Base-by-base conservation (phyloP, 352 stramenopile species). In the Globisporangium solare region DNA sequence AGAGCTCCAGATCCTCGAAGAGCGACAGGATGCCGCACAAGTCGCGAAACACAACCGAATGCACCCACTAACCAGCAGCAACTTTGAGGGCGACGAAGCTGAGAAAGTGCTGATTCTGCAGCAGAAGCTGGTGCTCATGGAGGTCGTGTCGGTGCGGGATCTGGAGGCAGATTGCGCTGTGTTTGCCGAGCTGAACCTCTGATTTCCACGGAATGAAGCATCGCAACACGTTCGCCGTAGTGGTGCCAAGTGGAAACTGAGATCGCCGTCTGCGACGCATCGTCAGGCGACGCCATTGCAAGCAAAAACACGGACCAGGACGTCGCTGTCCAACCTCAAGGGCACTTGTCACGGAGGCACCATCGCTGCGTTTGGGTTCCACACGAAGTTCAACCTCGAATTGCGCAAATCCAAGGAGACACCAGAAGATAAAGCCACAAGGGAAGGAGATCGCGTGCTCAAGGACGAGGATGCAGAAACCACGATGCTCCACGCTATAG, bases 1-100 rank as follows among this genome's bases (percentile, higher is more conserved):
- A 15, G 71, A 89, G 22, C 61, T 91, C 6, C 60, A 68, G 31
- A 53, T 80, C 0, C 56, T 73, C 45, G 78, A 88, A 32, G 61
- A 84, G 48, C 62, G 61, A 41, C 67, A 67, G 10, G 73, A 80
- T 17, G 54, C 37, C 21, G 51, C 32, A 4, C 45, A 67, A 14
- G 50, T 79, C 7, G 57, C 67, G 0, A 63, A 61, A 2, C 31
- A 31, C 3, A 37, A 14, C 14, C 21, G 35, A 1, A n/a, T 24
- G n/a, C 5, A 32, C 15, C 12, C 21, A 22, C 14, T 17, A 20
- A 49, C 13, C 22, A 56, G 21, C 24, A 60, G 47, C 32, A 60
- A 56, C 47, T 52, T 52, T 21, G 46, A 40, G 18, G 41, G 50
- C 18, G 39, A 48, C 61, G 50, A 40, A 47, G n/a, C 8, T 53